These are phyloP conservation scores for Cordyceps tenuipes DNA, from an alignment of 2,329 filamentous ascomycete species.

Conservation along the genomic window DNA sequence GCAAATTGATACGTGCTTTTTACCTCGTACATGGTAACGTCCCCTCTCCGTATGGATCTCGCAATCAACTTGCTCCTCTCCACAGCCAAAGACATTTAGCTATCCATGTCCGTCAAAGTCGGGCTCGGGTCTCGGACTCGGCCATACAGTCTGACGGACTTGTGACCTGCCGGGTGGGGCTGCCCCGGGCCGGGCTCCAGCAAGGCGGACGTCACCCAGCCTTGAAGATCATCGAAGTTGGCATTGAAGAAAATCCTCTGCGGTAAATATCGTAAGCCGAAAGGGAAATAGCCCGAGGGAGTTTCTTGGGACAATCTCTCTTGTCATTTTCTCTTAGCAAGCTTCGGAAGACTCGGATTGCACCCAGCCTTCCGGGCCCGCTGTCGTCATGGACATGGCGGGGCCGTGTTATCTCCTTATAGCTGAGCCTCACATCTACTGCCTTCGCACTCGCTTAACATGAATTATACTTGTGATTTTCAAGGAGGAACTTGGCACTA, in stretches of 20 bases:
- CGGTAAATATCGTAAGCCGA: background rate
- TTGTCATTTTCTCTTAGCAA: background rate
- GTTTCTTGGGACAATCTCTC: no score
- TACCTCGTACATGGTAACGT: no score
- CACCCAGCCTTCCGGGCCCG: background rate
- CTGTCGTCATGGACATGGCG: background rate
- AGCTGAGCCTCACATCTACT: background rate
- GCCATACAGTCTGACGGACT: background rate
- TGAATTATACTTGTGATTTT: background rate
- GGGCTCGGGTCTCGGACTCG: slow-evolving; percentile 5
- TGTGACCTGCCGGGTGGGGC: background rate
- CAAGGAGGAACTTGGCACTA: no score
- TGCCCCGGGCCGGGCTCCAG: no score
- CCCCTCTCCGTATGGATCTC: no score
- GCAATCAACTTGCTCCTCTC: no score
- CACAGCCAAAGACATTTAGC: no score
- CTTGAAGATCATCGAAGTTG: background rate
- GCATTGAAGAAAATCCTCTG: background rate
- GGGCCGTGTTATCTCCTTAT: background rate
- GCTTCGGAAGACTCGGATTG: background rate
- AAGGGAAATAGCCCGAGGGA: no score
- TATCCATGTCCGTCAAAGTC: background rate
- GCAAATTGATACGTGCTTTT: no score
- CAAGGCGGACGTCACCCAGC: background rate
- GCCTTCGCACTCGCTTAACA: background rate